Evolutionary conservation across 176 grass and related monocot genomes (phyloP), one percentile per base, ranked within the genome.

Genomic region (Cenchrus purpureus): DNA sequence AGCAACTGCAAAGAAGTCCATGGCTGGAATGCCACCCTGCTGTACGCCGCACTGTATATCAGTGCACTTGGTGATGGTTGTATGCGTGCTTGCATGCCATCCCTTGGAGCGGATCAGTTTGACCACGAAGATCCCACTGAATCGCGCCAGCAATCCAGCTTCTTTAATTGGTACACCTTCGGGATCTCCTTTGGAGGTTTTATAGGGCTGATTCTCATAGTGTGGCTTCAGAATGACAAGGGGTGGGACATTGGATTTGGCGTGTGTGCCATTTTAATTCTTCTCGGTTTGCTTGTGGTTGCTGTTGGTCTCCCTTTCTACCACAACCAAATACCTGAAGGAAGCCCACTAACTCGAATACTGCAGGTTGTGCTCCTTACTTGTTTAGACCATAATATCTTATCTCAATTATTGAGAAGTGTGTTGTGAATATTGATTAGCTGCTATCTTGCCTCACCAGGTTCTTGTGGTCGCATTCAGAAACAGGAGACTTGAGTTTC

Each of bases 401-500:
- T 28, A 11, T 69, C 6, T n/a, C 42, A 48, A 14, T 44, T 31
- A 44, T 59, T 13, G 5, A 16, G 12, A 62, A 62, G 62, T 59
- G 6, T 85, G 45, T 73, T 79, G 48, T 60, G 68, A 10, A 44
- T 61, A 76, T 61, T 61, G 50, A 12, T 37, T 87, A 12, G 19
- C 31, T 80, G 12, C 48, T 78, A 70, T 53, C 3, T 63, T 78
- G 65, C 20, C 3, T 73, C 74, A 73, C 58, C 64, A 94, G 92
- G 92, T 94, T 69, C 62, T 92, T 81, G 92, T 94, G 63, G 86
- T 70, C 61, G 89, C 92, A 79, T 89, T 94, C 57, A 91, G 74
- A 81, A 94, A 91, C 56, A 72, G 92, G 74, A 91, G 82, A 45
- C 43, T 89, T 22, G 44, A 76, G 56, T 15, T 87, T 60, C 82